Evolutionary conservation across 805 yeast genomes (phyloP).

Genomic region (Teunomyces atbi): DNA sequence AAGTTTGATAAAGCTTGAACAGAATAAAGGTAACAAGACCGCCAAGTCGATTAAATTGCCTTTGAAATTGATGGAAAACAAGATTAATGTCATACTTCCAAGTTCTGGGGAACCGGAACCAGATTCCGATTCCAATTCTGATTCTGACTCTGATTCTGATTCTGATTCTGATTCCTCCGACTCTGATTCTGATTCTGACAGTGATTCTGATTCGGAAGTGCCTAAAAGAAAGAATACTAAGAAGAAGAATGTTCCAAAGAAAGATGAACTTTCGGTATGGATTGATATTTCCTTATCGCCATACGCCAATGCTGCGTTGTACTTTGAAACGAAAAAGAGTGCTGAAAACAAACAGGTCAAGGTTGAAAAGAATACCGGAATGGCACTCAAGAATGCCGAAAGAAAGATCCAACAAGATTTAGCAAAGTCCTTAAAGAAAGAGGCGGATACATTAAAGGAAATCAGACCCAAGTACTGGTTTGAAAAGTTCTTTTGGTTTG

Average conservation of each 20-base stretch:
- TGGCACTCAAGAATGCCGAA: constrained; percentile 83
- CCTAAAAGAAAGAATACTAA: constrained; percentile 3
- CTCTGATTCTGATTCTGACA: constrained; percentile 29
- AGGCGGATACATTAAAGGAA: constrained; percentile 50
- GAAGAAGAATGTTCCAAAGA: constrained; percentile 4
- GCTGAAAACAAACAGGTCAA: constrained; percentile 78
- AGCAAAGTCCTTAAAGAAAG: constrained; percentile 56
- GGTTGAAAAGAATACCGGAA: constrained; percentile 71
- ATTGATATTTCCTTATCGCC: constrained; percentile 74
- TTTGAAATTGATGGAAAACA: constrained; percentile 65
- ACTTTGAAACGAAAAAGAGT: constrained; percentile 71
- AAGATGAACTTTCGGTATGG: constrained; percentile 45
- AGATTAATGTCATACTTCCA: constrained; percentile 57
- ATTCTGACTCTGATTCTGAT: constrained; percentile 19
- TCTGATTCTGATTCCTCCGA: constrained; percentile 33
- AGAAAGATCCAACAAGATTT: constrained; percentile 71
- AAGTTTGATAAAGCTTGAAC: constrained; percentile 66
- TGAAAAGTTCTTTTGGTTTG: constrained; percentile 92
- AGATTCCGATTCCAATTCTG: constrained; percentile 28
- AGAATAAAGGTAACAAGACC: constrained; percentile 57
- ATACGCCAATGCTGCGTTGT: constrained; percentile 82
- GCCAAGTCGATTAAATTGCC: constrained; percentile 68
- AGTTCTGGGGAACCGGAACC: constrained; percentile 41
- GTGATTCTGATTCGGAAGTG: constrained; percentile 14
- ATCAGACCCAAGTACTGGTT: constrained; percentile 81